Base-by-base conservation (phyloP, 208 protist genomes). In the Herpetomonas samuelpessoai region DNA sequence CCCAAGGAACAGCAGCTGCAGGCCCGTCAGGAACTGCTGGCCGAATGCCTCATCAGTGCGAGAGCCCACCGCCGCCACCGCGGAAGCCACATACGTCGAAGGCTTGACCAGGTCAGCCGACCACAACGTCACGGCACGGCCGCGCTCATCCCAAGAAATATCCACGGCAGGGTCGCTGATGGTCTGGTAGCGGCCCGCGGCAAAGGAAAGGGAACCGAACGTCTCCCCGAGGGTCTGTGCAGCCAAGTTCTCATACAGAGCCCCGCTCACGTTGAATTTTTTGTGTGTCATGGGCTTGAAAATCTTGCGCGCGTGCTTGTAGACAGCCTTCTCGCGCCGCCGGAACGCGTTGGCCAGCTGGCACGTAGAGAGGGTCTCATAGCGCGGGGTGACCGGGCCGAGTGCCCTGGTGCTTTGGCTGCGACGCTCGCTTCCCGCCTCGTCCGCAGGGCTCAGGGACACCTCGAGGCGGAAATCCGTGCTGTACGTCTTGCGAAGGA, bases 331-430 rank as follows among this genome's bases (percentile, higher is more conserved):
- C 28, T 86, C 71, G 24, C 87, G 74, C 22, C 63, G 64, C 26
- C 87, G 80, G 57, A 93, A 89, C 19, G 62, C 52, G 65, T 93
- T 93, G 31, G 79, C 88, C 55, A 91, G 73, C 66, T 94, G 88
- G 60, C 88, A 94, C 18, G 76, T 79, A 25, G 74, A 70, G 3
- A 94, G 57, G 10, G 70, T 58, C 49, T 75, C 71, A 65, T 83
- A 85, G 45, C 46, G 63, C 14, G 75, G 62, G 28, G 68, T 54
- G 28, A 79, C 65, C 35, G 65, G 62, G 22, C n/a, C 31, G 26
- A 22, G 16, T 27, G 44, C 45, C 39, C 39, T 38, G 18, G 22
- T 29, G 25, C 31, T 16, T 28, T 51, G 26, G 27, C 56, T 14
- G 18, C 30, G 51, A 27, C 28, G n/a, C 27, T 25, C 57, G 24